A percentile compares a stretch with the other conserved stretches of the same genome.
Conservation (phyloP, 2,329 filamentous ascomycete species). For the Apiospora malaysiana region DNA sequence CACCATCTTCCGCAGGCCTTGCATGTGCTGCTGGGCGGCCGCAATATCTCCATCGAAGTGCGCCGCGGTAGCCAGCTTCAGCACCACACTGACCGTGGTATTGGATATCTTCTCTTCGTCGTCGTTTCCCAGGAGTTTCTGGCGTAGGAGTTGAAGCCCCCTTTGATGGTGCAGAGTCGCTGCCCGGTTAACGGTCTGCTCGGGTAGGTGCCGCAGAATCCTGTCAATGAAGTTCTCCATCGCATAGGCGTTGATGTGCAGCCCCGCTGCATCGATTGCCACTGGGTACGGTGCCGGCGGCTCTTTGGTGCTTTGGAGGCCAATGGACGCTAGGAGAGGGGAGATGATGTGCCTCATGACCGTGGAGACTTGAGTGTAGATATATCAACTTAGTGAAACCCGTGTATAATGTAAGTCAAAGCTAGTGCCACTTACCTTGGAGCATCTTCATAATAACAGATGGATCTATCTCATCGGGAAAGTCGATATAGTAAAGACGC, state of each 20-base stretch:
- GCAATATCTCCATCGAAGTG: constrained; percentile 36
- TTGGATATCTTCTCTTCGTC: constrained; percentile 36
- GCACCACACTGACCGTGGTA: constrained; percentile 39
- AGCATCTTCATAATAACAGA: constrained; percentile 31
- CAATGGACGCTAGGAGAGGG: neutral
- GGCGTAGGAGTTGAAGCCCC: constrained; percentile 38
- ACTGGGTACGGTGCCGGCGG: neutral
- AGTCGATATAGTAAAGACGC: constrained; percentile 33
- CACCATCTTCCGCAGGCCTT: constrained; percentile 45
- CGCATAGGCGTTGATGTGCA: constrained; percentile 23
- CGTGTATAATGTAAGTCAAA: too few species aligned
- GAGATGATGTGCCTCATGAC: neutral
- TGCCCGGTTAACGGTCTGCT: constrained; percentile 18
- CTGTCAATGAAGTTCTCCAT: constrained; percentile 40
- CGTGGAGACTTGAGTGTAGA: too few species aligned
- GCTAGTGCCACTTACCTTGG: too few species aligned
- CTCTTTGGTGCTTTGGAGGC: neutral
- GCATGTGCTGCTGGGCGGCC: constrained; percentile 40
- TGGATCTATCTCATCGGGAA: constrained; percentile 38
- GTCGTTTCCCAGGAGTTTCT: constrained; percentile 35
- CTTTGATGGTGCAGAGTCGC: constrained; percentile 35
- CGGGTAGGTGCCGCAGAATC: constrained; percentile 26
- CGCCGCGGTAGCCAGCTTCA: constrained; percentile 41
- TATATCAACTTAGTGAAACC: too few species aligned
- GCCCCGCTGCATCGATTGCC: neutral